A percentile compares a stretch with the other conserved stretches of the same genome.
These are phyloP conservation scores for Pterulicium gracile DNA, from an alignment of 1,284 basidiomycete genomes.

Conservation along the genomic window DNA sequence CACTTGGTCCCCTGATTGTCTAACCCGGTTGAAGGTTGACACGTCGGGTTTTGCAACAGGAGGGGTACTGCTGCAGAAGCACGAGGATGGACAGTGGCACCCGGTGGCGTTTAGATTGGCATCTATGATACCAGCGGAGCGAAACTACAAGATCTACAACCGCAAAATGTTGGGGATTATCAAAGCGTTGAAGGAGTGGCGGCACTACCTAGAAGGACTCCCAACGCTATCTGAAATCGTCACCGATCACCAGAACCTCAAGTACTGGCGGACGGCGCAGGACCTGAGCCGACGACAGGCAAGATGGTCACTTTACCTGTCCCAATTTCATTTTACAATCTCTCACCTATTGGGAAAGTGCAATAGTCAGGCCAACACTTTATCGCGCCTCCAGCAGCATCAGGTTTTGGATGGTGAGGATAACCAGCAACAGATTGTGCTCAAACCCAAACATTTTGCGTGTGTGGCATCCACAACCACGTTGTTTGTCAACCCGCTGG, in stretches of 20 bases:
- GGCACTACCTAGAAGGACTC: no score
- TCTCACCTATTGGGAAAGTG: constrained; percentile 13
- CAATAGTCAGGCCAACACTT: neutral
- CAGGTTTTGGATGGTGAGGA: neutral
- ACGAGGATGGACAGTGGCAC: constrained; percentile 8
- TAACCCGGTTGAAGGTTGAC: constrained; percentile 5
- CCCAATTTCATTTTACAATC: constrained; percentile 17
- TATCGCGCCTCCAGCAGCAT: neutral
- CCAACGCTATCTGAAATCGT: no score
- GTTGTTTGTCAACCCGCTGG: constrained; percentile 10
- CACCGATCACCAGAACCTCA: no score
- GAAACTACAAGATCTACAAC: constrained; percentile 15
- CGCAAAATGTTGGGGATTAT: constrained; percentile 17
- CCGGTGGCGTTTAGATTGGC: no score
- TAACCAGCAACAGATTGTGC: constrained; percentile 15
- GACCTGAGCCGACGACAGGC: constrained; percentile 24
- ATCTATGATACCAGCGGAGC: no score
- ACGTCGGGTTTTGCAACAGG: constrained; percentile 5
- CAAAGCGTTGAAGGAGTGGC: constrained; percentile 11
- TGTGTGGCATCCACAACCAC: constrained; percentile 12
- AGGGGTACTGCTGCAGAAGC: no score
- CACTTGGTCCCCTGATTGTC: no score
- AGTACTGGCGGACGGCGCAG: no score
- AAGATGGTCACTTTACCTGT: constrained; percentile 22
- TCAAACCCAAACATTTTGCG: constrained; percentile 12